Evolutionary conservation across 2,329 filamentous ascomycete genomes (phyloP).

Genomic region (Cladophialophora immunda): DNA sequence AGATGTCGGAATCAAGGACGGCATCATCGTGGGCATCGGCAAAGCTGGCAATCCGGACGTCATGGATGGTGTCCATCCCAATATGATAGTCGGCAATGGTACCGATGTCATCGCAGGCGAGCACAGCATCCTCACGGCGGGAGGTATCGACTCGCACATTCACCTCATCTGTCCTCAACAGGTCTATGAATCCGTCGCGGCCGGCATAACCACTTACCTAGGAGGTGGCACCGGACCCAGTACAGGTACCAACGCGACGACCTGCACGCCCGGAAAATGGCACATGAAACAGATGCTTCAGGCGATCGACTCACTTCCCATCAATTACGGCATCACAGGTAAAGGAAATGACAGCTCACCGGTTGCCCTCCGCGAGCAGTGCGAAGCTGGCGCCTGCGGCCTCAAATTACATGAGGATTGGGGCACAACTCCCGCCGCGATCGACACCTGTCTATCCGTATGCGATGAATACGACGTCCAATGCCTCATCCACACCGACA

Average conservation of each 20-base stretch:
- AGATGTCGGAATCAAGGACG: conserved; percentile 91
- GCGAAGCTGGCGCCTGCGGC: conserved; percentile 83
- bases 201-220: conserved; percentile 88
- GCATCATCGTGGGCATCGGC: conserved; percentile 85
- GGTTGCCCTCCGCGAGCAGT: conserved; percentile 77
- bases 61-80: conserved; percentile 83
- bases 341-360: conserved; percentile 88
- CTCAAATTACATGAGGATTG: conserved; percentile 97
- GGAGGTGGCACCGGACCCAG: conserved; percentile 94
- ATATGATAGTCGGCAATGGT: conserved; percentile 83
- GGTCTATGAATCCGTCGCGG: conserved; percentile 80
- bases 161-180: conserved; percentile 97
- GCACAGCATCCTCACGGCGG: conserved; percentile 88
- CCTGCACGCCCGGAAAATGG: conserved; percentile 85
- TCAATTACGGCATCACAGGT: conserved; percentile 90
- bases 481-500: conserved; percentile 94
- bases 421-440: conserved; percentile 89
- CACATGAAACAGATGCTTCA: conserved; percentile 91
- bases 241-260: conserved; percentile 89
- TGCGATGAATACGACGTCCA: conserved; percentile 94
- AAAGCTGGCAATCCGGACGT: conserved; percentile 98
- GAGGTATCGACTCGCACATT: conserved; percentile 88
- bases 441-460: conserved; percentile 83
- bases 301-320: conserved; percentile 78
- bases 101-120: conserved; percentile 94